A percentile compares a stretch with the other conserved stretches of the same genome.
phyloP scores from a whole-genome alignment of 805 yeast species.

The Pichia heedii region DNA sequence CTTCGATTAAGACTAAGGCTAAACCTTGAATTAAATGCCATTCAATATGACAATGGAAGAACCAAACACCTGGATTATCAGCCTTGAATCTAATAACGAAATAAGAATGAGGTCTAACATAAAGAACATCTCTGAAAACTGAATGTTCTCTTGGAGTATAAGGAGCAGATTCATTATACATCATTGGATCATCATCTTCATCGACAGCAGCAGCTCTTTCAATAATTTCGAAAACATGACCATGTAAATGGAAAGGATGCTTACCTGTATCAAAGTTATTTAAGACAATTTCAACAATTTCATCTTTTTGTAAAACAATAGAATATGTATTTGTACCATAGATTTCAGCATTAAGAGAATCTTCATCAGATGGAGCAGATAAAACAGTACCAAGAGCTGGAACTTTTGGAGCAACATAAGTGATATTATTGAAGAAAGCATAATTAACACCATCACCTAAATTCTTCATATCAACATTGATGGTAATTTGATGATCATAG shows the following conservation, averaged over 20 bases:
- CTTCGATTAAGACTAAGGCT: constrained; percentile 74
- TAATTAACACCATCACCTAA: constrained; percentile 82
- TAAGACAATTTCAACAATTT: constrained; percentile 67
- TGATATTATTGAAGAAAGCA: constrained; percentile 89
- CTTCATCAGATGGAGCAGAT: constrained; percentile 47
- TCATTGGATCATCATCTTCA: constrained; percentile 45
- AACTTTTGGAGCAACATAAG: constrained; percentile 73
- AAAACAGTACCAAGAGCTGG: constrained; percentile 79
- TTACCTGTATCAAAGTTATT: constrained; percentile 86
- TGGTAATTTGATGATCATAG: constrained; percentile 58
- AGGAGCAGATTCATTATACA: constrained; percentile 46
- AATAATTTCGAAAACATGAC: constrained; percentile 79
- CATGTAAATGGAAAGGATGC: constrained; percentile 98
- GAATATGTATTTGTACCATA: constrained; percentile 81
- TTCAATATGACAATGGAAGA: constrained; percentile 97
- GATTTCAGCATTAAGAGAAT: constrained; percentile 39
- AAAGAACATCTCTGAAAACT: constrained; percentile 73
- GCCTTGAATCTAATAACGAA: constrained; percentile 83
- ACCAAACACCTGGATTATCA: constrained; percentile 96
- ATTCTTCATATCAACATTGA: constrained; percentile 78
- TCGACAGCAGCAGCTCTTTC: constrained; percentile 57
- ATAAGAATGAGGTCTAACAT: constrained; percentile 76
- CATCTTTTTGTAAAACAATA: constrained; percentile 56
- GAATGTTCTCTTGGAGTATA: constrained; percentile 63
- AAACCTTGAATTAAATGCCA: constrained; percentile 98